Percentiles rank a stretch among this genome's conserved stretches.
phyloP scores from a whole-genome alignment of 805 yeast genomes.

The Ogataea polymorpha region DNA sequence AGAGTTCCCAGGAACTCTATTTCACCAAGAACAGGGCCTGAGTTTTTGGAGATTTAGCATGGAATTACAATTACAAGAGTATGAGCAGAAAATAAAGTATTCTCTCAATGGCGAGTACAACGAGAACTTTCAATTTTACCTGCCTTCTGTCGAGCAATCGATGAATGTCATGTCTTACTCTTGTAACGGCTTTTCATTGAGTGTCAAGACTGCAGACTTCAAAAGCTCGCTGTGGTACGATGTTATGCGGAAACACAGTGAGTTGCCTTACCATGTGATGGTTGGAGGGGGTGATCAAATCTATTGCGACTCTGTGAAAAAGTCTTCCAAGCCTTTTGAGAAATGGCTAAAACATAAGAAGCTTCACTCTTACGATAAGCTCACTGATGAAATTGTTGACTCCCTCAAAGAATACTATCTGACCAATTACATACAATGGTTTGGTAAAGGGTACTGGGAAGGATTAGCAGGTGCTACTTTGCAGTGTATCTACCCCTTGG shows the following conservation, averaged over 20 bases:
- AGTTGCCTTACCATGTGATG: slow-evolving; percentile 80
- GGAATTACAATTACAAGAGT: slow-evolving; percentile 42
- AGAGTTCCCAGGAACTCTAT: slow-evolving; percentile 42
- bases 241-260: slow-evolving; percentile 64
- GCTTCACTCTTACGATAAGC: slow-evolving; percentile 37
- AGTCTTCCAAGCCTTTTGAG: slow-evolving; percentile 49
- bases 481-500: slow-evolving; percentile 66
- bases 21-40: slow-evolving; percentile 43
- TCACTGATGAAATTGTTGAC: slow-evolving; percentile 44
- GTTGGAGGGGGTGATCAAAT: slow-evolving; percentile 97
- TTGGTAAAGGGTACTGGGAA: slow-evolving; percentile 83
- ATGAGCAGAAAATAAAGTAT: slow-evolving; percentile 66
- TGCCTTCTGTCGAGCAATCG: slow-evolving; percentile 62
- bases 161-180: slow-evolving; percentile 84
- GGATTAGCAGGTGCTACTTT: slow-evolving; percentile 65
- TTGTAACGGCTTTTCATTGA: slow-evolving; percentile 86
- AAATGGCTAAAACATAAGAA: slow-evolving; percentile 62
- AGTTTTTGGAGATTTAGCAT: slow-evolving; percentile 68
- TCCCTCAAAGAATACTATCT: slow-evolving; percentile 69
- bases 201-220: slow-evolving; percentile 62
- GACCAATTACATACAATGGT: slow-evolving; percentile 79
- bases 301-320: slow-evolving; percentile 78
- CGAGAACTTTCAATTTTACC: slow-evolving; percentile 54
- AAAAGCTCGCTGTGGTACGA: slow-evolving; percentile 85
- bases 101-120: slow-evolving; percentile 44